Base-by-base conservation (phyloP, 2,329 filamentous ascomycete genomes). In the Monosporascus sp. region DNA sequence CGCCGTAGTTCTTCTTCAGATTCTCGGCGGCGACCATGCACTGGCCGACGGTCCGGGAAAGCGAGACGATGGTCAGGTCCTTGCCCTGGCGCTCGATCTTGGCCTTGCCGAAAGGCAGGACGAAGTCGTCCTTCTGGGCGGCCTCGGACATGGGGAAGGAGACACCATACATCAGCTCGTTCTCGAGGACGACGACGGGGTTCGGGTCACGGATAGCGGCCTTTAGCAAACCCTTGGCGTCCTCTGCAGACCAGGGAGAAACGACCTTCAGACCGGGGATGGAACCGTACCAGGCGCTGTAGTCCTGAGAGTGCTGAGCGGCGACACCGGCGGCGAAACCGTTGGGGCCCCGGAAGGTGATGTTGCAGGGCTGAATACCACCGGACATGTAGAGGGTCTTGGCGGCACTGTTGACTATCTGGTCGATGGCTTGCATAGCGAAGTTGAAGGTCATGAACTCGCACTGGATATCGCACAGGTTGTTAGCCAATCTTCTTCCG, bases 381-480 rank as follows among this genome's bases (percentile, higher is more conserved):
- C 94, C 94, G 60, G 94, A 97, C 94, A 99, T 99, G 82, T 99
- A 99, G 70, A 99, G 93, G 53, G 94, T 99, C 83, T 99, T 99
- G 70, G 91, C 94, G 65, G 82, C 94, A 48, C 93, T 97, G 85
- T 99, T 99, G 84, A 99, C 92, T 71, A 99, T 90, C 75, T 99
- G 94, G 74, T 99, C 94, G 75, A 99, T 99, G 71, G 94, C 90
- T 80, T 99, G 94, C 94, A 99, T 99, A 74, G 94, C 93, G 72
- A 97, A 97, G 84, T 99, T 99, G 85, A 96, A 97, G 68, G 94
- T 99, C 94, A 99, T 99, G 83, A 99, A 99, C 80, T 99, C 94
- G 83, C 89, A 94, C 90, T 94, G 61, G 8, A 57, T 18, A 35
- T 45, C 5, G 25, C 22, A 37, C 20, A 48, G 17, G 18, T 41